Conservation (phyloP, 2,329 filamentous ascomycete species). For the Ploettnerulaceae sp. region DNA sequence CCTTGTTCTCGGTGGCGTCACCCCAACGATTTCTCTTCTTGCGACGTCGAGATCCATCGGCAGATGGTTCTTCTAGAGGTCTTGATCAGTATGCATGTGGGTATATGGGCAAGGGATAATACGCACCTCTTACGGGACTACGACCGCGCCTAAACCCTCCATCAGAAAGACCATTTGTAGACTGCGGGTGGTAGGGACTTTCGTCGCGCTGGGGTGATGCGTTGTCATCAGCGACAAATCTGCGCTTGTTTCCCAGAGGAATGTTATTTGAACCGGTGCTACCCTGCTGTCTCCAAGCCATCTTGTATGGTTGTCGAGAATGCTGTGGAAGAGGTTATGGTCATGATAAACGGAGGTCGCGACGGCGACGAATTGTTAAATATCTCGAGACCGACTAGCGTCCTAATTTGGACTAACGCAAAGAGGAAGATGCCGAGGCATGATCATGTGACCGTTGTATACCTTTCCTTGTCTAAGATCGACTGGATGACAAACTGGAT, state of each 20-base stretch:
- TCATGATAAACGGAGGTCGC: neutral
- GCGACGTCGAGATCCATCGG: slow-evolving; percentile 77
- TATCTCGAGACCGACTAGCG: slow-evolving; percentile 1
- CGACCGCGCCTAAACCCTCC: slow-evolving; percentile 73
- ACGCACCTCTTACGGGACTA: slow-evolving; percentile 76
- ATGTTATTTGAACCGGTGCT: slow-evolving; percentile 99
- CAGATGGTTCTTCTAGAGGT: slow-evolving; percentile 29
- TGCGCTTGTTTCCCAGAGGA: slow-evolving; percentile 77
- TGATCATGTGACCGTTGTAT: neutral
- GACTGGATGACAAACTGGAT: too few relatives aligned
- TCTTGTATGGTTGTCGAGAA: slow-evolving; percentile 30
- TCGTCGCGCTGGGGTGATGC: slow-evolving; percentile 34
- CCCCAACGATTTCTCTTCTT: slow-evolving; percentile 99
- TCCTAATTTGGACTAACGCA: slow-evolving; percentile 5
- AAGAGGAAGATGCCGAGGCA: neutral
- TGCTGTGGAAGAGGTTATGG: neutral
- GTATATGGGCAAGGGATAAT: neutral
- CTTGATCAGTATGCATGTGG: slow-evolving; percentile 13
- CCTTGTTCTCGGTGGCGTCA: slow-evolving; percentile 96
- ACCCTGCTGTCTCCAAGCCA: slow-evolving; percentile 70
- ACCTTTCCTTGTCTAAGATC: too few relatives aligned
- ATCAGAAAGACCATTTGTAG: slow-evolving; percentile 22
- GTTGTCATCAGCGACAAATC: slow-evolving; percentile 66
- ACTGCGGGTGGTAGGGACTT: slow-evolving; percentile 27
- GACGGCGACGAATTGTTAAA: too few relatives aligned